Evolutionary conservation across 345 rosid genomes (phyloP).

Genomic region (Kernera saxatilis): DNA sequence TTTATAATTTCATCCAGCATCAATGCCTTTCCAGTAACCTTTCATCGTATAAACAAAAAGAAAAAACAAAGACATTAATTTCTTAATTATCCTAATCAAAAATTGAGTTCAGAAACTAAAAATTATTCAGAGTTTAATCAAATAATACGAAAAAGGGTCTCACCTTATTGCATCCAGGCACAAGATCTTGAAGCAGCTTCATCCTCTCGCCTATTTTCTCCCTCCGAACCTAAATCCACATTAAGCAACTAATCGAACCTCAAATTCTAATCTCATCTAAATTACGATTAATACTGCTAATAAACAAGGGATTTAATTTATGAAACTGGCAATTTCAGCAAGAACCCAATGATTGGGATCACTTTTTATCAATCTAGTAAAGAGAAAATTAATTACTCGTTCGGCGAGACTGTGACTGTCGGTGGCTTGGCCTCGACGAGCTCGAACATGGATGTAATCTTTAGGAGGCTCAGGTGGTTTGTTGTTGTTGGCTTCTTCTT

Average conservation of each 20-base stretch:
- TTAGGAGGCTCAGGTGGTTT: constrained; percentile 53
- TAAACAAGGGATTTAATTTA: too few relatives aligned
- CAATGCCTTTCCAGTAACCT: constrained; percentile 87
- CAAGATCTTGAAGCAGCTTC: constrained; percentile 96
- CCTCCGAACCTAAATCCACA: constrained; percentile 53
- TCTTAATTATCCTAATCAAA: neutral
- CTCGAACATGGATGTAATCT: constrained; percentile 89
- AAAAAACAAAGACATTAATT: neutral
- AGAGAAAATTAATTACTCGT: constrained; percentile 45
- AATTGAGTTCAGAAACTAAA: neutral
- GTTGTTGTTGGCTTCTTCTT: neutral
- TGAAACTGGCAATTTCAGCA: too few relatives aligned
- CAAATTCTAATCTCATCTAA: neutral
- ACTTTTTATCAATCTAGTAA: too few relatives aligned
- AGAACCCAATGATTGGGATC: too few relatives aligned
- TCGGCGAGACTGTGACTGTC: constrained; percentile 97
- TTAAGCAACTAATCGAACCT: neutral
- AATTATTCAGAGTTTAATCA: too few relatives aligned
- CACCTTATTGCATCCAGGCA: constrained; percentile 97
- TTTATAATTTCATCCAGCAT: constrained; percentile 94
- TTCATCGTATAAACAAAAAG: constrained; percentile 10
- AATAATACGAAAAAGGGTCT: neutral
- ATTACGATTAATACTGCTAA: neutral
- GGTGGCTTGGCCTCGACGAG: constrained; percentile 95
- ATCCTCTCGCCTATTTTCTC: constrained; percentile 95